Base-by-base conservation (phyloP, 148 eudicot genomes). In the Fagopyrum tataricum region DNA sequence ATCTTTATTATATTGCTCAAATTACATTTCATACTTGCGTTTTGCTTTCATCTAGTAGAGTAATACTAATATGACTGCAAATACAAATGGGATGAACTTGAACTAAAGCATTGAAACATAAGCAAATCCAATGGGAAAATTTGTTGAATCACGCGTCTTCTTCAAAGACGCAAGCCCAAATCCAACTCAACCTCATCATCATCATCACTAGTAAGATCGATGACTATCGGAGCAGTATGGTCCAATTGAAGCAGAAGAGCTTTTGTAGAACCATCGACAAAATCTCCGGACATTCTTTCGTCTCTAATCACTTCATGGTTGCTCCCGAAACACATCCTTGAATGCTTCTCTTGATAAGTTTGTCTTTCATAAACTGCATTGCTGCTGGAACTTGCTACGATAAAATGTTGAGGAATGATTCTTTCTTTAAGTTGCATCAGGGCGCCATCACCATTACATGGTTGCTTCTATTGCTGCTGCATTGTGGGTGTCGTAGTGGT, bases 111-210 rank as follows among this genome's bases (percentile, higher is more conserved):
- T 59, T 5, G 8, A 59, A 9, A 31, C 26, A 24, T 5, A 23
- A 5, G 10, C 2, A 4, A n/a, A 31, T 1, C 2, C 59, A n/a
- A 53, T n/a, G 4, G 8, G 3, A 5, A 56, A 56, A 21, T 15
- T 59, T 24, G 15, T 7, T 24, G 62, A 9, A 10, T 5, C 37
- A 1, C 10, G 18, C 66, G 23, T 3, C 66, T 10, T n/a, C 17
- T 17, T 58, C 21, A 64, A 64, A 64, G 69, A 43, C n/a, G 69
- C 44, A 64, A 64, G 20, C 8, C 39, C 26, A 64, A 64, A 64
- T 64, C 69, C 69, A 64, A 37, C 69, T 64, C 69, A 4, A 31
- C 69, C n/a, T 64, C 20, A 52, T 52, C 58, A 2, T 51, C 68
- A 0, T 64, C 42, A 7, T 39, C 69, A 37, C 17, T 18, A 14